phyloP scores from a whole-genome alignment of 2,329 filamentous ascomycete species.

The Scedosporium dehoogii region DNA sequence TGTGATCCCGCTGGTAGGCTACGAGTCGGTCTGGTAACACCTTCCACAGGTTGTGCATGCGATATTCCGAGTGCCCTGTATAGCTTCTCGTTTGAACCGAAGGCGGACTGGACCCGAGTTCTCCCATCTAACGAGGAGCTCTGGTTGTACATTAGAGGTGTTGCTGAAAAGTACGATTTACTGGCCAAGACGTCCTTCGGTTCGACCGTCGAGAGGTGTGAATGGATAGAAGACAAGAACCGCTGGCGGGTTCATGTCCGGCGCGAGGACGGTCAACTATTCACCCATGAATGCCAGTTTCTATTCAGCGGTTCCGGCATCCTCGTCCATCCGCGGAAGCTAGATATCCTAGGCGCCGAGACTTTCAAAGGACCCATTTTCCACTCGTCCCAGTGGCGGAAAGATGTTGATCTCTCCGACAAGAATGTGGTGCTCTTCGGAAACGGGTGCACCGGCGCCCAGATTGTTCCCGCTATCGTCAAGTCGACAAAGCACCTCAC shows the following conservation, averaged over 20 bases:
- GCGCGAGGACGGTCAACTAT: conserved; percentile 13
- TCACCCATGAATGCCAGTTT: conserved; percentile 28
- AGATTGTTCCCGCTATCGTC: conserved; percentile 38
- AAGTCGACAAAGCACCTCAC: conserved; percentile 23
- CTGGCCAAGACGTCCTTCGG: conserved; percentile 26
- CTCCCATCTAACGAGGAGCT: conserved; percentile 49
- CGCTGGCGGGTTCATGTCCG: conserved; percentile 25
- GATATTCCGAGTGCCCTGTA: conserved; percentile 52
- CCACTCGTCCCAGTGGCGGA: conserved; percentile 46
- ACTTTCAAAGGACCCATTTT: conserved; percentile 42
- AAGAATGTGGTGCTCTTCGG: conserved; percentile 45
- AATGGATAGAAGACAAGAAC: conserved; percentile 24
- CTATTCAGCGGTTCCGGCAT: conserved; percentile 25
- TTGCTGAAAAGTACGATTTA: conserved; percentile 37
- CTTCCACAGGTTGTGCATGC: conserved; percentile 30
- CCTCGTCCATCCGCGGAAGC: conserved; percentile 21
- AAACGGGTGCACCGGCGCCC: conserved; percentile 43
- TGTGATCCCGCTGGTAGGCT: not conserved
- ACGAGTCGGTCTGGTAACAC: not conserved
- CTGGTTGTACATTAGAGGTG: conserved; percentile 39
- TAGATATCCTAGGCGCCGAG: conserved; percentile 36
- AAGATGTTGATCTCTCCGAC: conserved; percentile 33
- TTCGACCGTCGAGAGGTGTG: conserved; percentile 24
- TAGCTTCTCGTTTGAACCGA: conserved; percentile 50
- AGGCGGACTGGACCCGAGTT: conserved; percentile 49